Conservation (phyloP, 176 grass and related monocot genomes). For the Phyllostachys edulis region DNA sequence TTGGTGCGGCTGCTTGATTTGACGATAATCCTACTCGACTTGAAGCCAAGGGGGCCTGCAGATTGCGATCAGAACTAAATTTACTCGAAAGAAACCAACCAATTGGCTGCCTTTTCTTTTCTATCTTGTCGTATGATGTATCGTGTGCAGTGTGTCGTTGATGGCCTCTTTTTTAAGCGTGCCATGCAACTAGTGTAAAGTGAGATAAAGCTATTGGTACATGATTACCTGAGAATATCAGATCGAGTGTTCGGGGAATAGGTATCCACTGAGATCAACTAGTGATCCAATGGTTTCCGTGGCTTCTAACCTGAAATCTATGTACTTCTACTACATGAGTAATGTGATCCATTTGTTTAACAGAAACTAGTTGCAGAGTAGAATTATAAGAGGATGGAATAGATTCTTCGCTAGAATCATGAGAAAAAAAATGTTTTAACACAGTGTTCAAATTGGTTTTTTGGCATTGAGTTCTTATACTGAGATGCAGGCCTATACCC, state of each 20-base stretch:
- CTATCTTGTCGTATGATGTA: background rate
- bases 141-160: background rate
- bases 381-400: background rate
- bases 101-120: background rate
- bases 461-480: background rate
- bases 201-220: background rate
- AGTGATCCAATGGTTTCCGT: background rate
- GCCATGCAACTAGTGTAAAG: constrained; percentile 22
- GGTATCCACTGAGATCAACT: background rate
- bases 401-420: background rate
- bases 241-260: background rate
- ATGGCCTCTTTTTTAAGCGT: constrained; percentile 17
- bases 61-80: background rate
- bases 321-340: background rate
- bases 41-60: background rate
- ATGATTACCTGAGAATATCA: background rate
- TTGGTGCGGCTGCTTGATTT: constrained; percentile 7
- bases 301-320: constrained; percentile 20
- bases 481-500: background rate
- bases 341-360: background rate
- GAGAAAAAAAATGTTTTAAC: background rate
- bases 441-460: background rate
- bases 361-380: background rate
- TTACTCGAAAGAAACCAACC: constrained; percentile 17
- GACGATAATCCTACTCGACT: background rate